Percentiles rank a stretch among this genome's conserved stretches.
These are phyloP conservation scores for Plasmodium gallinaceum DNA, from an alignment of 169 alveolate species.

Conservation along the genomic window DNA sequence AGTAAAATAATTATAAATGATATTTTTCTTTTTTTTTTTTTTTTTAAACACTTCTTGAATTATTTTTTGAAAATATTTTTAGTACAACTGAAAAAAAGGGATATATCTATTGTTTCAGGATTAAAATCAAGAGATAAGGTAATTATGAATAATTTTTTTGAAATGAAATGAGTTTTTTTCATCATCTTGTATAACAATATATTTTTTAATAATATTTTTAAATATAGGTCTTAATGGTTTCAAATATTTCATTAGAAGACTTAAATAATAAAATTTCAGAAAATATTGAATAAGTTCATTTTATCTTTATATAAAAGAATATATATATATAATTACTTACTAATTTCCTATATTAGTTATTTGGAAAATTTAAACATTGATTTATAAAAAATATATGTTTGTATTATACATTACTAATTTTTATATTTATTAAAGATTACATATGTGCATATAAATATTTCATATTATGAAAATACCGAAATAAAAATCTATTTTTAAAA, in stretches of 20 bases:
- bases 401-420: no score
- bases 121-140: constrained; percentile 89
- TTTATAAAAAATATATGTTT: no score
- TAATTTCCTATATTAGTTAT: no score
- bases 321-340: not conserved
- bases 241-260: constrained; percentile 73
- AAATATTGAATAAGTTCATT: constrained; percentile 50
- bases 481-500: no score
- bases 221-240: constrained; percentile 69
- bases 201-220: not conserved
- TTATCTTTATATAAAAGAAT: not conserved
- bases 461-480: no score
- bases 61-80: not conserved
- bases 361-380: no score
- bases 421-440: no score
- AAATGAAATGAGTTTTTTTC: no score
- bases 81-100: constrained; percentile 88
- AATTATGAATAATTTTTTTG: not conserved
- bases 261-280: constrained; percentile 59
- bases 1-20: constrained; percentile 27
- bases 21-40: not conserved
- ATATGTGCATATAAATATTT: no score
- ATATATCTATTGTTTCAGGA: constrained; percentile 87
- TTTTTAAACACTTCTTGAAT: not conserved
- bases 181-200: no score